These are phyloP conservation scores for Dipodascus albidus DNA, from an alignment of 805 yeast species.

Conservation along the genomic window DNA sequence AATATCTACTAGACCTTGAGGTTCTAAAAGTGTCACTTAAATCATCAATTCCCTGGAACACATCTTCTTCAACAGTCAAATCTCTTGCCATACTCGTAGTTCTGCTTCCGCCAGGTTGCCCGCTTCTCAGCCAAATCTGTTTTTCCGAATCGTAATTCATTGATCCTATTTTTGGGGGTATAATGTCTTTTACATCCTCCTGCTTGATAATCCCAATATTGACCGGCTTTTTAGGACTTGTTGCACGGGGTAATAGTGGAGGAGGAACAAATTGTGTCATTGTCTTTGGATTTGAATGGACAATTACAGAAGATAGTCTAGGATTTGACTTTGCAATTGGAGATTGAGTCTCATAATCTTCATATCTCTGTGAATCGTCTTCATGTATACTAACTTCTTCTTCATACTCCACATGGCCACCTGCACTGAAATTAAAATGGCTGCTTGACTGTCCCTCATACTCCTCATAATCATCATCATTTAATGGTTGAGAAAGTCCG, in stretches of 20 bases:
- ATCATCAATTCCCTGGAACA: conserved; percentile 20
- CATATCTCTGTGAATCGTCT: background rate
- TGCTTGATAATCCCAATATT: background rate
- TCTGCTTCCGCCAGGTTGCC: conserved; percentile 1
- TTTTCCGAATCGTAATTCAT: conserved; percentile 16
- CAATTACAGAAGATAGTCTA: conserved; percentile 1
- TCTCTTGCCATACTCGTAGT: background rate
- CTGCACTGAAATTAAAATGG: background rate
- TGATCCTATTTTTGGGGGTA: conserved; percentile 15
- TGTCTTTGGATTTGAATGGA: conserved; percentile 3
- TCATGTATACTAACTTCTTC: background rate
- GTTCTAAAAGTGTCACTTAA: conserved; percentile 10
- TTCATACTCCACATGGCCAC: background rate
- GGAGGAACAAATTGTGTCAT: background rate
- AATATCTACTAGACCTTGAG: background rate
- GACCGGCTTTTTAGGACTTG: background rate
- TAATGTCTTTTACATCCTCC: conserved; percentile 12
- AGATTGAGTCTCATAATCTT: background rate
- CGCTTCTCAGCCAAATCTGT: conserved; percentile 13
- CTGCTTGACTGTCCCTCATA: background rate
- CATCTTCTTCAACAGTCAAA: conserved; percentile 11
- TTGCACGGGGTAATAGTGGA: conserved; percentile 2
- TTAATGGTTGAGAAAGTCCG: background rate
- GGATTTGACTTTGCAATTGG: background rate
- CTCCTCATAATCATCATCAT: background rate